Base-by-base conservation (phyloP, 768 basidiomycete genomes). In the Suillus alpinus region DNA sequence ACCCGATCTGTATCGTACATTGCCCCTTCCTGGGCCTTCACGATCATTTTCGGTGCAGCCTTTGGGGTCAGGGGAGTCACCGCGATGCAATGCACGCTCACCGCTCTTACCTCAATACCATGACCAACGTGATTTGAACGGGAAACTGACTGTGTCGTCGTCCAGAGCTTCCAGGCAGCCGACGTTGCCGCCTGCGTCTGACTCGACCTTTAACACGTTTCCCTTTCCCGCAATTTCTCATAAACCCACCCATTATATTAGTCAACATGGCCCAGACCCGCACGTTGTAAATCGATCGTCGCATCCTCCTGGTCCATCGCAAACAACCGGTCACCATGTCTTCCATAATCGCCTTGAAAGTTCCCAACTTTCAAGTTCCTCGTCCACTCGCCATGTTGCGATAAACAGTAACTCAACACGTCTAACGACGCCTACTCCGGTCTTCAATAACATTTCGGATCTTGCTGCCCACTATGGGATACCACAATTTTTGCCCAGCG, bases 391-490 rank as follows among this genome's bases (percentile, higher is more conserved):
- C 67, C 73, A 89, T 91, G 88, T 67, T 70, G 69, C 82, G 70
- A 68, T 91, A 84, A 87, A 77, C 76, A 71, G 73, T 31, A 69
- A 72, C 61, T 72, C 75, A 68, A 71, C 75, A 72, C 86, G 87
- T 89, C 88, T 77, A 74, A 77, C 85, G 87, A 88, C 89, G 78
- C 82, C 82, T 43, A 78, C 77, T 60, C 78, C 80, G 76, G 82
- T 89, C 66, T 89, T 89, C 68, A 75, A 78, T 68, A 83, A 83
- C 73, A 76, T 86, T 58, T 81, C 82, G 75, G 89, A 88, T 77
- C 77, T 89, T 59, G 86, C 88, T 67, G 80, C 85, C 69, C 89
- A 90, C 61, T 86, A 91, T 89, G 89, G 89, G 76, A 85, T 91
- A 71, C 89, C 90, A 62, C 83, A 85, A 66, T 82, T 79, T 63